phyloP scores from a whole-genome alignment of 2,329 filamentous ascomycete genomes.

The Penicillium expansum region DNA sequence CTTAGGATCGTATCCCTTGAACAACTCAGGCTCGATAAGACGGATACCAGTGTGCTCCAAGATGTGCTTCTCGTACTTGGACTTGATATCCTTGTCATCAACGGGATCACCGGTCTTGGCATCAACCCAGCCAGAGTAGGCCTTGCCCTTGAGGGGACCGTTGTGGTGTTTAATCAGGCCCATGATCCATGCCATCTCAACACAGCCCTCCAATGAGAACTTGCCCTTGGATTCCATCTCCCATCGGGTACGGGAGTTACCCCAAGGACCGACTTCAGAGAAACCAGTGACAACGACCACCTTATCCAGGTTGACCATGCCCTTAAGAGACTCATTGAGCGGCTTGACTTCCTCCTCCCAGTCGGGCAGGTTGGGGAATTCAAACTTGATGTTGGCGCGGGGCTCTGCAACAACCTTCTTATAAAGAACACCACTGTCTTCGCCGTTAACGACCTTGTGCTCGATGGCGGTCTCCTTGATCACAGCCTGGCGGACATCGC shows the following conservation, averaged over 20 bases:
- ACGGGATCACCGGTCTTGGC: constrained; percentile 91
- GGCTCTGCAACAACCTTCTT: constrained; percentile 92
- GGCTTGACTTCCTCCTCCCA: constrained; percentile 91
- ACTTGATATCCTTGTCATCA: constrained; percentile 96
- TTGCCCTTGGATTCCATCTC: constrained; percentile 98
- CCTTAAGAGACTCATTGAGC: constrained; percentile 82
- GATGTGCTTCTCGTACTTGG: constrained; percentile 95
- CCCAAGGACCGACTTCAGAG: constrained; percentile 80
- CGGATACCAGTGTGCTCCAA: constrained; percentile 96
- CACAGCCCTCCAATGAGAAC: constrained; percentile 95
- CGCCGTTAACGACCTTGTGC: constrained; percentile 95
- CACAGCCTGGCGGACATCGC: constrained; percentile 87
- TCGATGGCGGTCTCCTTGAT: constrained; percentile 94
- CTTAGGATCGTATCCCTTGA: constrained; percentile 94
- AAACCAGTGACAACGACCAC: constrained; percentile 98
- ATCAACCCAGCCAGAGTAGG: constrained; percentile 95
- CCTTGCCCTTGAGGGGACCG: constrained; percentile 89
- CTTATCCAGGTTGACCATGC: constrained; percentile 98
- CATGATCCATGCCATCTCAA: constrained; percentile 99
- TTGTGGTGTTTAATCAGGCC: constrained; percentile 99
- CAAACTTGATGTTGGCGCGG: constrained; percentile 95
- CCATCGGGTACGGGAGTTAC: constrained; percentile 96
- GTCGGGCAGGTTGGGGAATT: constrained; percentile 85
- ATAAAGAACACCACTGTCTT: constrained; percentile 86
- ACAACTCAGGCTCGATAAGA: constrained; percentile 94